Percentiles rank a stretch among this genome's conserved stretches.
phyloP scores from a whole-genome alignment of 164 flowering plant species.

The Berberis thunbergii region DNA sequence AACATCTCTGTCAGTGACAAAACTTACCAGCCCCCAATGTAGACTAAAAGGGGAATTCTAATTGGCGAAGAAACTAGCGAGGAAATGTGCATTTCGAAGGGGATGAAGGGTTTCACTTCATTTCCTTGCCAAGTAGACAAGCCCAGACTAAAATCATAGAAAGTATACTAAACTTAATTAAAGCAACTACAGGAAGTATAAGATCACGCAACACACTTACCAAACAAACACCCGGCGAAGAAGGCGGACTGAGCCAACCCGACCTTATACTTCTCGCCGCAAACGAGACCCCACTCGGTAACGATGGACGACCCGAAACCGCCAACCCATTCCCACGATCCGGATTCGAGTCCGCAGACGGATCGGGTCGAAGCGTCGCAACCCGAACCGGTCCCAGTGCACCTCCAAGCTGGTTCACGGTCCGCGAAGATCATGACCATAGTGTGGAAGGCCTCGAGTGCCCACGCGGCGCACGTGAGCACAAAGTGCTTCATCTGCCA shows the following conservation, averaged over 20 bases:
- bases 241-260: constrained; percentile 81
- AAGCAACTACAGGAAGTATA: background rate
- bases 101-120: too few species aligned
- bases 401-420: constrained; percentile 63
- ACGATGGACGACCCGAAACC: constrained; percentile 61
- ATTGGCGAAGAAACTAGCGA: too few species aligned
- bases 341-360: constrained; percentile 47
- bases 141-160: too few species aligned
- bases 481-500: constrained; percentile 85
- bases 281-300: constrained; percentile 67
- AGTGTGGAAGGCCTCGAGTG: constrained; percentile 80
- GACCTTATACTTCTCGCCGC: constrained; percentile 69
- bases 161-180: too few species aligned
- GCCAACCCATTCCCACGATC: constrained; percentile 80
- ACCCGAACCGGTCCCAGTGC: constrained; percentile 17
- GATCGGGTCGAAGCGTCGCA: constrained; percentile 11
- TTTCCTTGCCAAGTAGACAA: too few species aligned
- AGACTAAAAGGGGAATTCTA: too few species aligned
- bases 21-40: too few species aligned
- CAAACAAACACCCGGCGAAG: constrained; percentile 89
- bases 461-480: constrained; percentile 76
- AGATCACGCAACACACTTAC: constrained; percentile 23
- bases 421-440: constrained; percentile 99
- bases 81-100: too few species aligned
- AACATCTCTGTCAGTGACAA: too few species aligned